Percentiles rank a stretch among this genome's conserved stretches.
Evolutionary conservation across 1,284 basidiomycete species (phyloP).

Genomic region (Cerrena zonata): DNA sequence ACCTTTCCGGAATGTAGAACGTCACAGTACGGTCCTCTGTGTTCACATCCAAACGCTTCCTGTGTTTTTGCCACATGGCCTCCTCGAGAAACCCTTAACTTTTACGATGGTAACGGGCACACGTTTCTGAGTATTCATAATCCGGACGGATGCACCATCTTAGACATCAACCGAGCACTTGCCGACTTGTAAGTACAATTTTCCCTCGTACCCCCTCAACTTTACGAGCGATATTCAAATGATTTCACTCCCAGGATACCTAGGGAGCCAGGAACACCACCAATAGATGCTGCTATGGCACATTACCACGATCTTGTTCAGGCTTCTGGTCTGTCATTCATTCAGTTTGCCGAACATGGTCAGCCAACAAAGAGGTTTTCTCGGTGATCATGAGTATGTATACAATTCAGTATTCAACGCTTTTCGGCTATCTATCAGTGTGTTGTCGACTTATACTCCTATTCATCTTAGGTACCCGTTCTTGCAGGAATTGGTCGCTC

Average conservation of each 20-base stretch:
- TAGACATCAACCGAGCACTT: constrained; percentile 31
- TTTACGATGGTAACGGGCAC: constrained; percentile 21
- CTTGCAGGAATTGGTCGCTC: constrained; percentile 11
- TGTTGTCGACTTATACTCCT: not conserved
- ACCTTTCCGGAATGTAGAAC: constrained; percentile 27
- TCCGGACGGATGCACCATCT: constrained; percentile 27
- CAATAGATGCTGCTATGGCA: constrained; percentile 21
- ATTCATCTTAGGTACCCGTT: constrained; percentile 13
- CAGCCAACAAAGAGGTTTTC: constrained; percentile 21
- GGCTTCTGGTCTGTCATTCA: constrained; percentile 19
- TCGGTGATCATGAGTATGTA: constrained; percentile 26
- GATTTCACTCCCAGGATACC: constrained; percentile 18
- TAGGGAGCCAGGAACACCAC: constrained; percentile 19
- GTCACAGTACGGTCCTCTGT: constrained; percentile 28
- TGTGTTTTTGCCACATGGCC: constrained; percentile 30
- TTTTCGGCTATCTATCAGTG: not conserved
- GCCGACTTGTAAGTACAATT: constrained; percentile 23
- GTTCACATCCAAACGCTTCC: constrained; percentile 26
- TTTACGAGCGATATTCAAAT: not conserved
- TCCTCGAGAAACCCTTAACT: constrained; percentile 23
- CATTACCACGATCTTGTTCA: constrained; percentile 27
- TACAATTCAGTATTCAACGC: constrained; percentile 6
- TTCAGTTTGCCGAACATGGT: constrained; percentile 17
- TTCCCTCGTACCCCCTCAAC: not conserved
- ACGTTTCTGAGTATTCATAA: constrained; percentile 27